Base-by-base conservation (phyloP, 1,139 yeast genomes). In the Eremothecium coryli region DNA sequence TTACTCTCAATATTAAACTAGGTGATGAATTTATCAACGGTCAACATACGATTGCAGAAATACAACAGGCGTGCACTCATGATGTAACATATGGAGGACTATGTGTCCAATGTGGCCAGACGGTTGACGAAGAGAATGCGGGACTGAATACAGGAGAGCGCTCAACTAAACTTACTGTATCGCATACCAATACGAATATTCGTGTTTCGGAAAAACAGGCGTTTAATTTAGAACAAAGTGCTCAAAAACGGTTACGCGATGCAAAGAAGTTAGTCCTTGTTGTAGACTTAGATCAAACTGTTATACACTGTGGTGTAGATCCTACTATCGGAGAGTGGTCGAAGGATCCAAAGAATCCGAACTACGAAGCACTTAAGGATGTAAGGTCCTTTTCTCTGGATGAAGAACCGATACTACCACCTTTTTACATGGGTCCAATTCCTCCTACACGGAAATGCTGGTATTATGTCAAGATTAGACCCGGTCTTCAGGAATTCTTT, bases 291-390 rank as follows among this genome's bases (percentile, higher is more conserved):
- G 99, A 90, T 62, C 98, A 93, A 59, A 93, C 98, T 0, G 94
- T 90, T 5, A 90, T 90, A 25, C 99, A 90, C 54, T 95, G 97
- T 25, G 90, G 97, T 3, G 96, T 88, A 16, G 98, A 90, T 55
- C 96, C 97, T 1, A 86, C 96, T 0, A 94, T 90, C 24, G 93
- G 93, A 1, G 95, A 85, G 54, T 90, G 98, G 98, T 88, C 84
- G 67, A 68, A 69, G 40, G 96, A 90, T 50, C 80, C 88, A 2
- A 56, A 67, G 4, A 84, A 85, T 49, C 95, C 96, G 11, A 86
- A 90, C 50, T 81, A 82, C 52, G 77, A 76, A 3, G 79, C 93
- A 2, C 76, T 90, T 18, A 79, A 79, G 52, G 94, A 86, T 50
- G 97, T 93, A 2, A 65, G 68, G 45, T 64, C 77, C 1, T 93